These are phyloP conservation scores for Nemania sp. DNA, from an alignment of 2,329 filamentous ascomycete genomes.

Conservation along the genomic window DNA sequence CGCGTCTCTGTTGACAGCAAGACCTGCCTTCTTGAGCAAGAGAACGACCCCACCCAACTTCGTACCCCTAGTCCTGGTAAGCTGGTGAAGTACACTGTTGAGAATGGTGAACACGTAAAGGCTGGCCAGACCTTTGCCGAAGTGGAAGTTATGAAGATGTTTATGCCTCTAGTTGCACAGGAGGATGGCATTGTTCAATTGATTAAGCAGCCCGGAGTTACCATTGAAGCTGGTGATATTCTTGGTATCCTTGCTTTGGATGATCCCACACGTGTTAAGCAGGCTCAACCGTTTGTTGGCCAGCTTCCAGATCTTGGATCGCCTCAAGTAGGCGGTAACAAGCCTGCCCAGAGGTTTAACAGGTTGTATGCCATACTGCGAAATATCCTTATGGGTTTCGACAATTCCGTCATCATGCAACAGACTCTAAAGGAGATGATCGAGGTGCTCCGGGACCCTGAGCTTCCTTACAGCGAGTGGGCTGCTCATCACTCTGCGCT, in stretches of 20 bases:
- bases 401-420: slow-evolving; percentile 97
- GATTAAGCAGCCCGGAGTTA: slow-evolving; percentile 99
- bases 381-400: slow-evolving; percentile 92
- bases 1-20: slow-evolving; percentile 97
- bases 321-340: slow-evolving; percentile 88
- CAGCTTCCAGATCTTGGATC: slow-evolving; percentile 89
- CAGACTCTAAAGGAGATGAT: slow-evolving; percentile 87
- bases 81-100: slow-evolving; percentile 96
- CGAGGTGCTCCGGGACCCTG: slow-evolving; percentile 87
- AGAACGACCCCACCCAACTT: slow-evolving; percentile 98
- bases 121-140: slow-evolving; percentile 95
- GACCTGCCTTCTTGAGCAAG: slow-evolving; percentile 96
- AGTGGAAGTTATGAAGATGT: slow-evolving; percentile 99
- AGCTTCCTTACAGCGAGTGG: slow-evolving; percentile 97
- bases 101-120: slow-evolving; percentile 92
- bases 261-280: slow-evolving; percentile 95
- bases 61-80: slow-evolving; percentile 96
- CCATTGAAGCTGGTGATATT: slow-evolving; percentile 96
- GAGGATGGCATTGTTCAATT: slow-evolving; percentile 97
- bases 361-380: slow-evolving; percentile 81
- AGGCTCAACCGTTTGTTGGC: slow-evolving; percentile 91
- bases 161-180: slow-evolving; percentile 96
- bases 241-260: slow-evolving; percentile 96
- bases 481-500: slow-evolving; percentile 94
- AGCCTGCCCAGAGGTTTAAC: slow-evolving; percentile 88